Percentiles rank a stretch among this genome's conserved stretches.
Evolutionary conservation across 441 rosid species (phyloP).

Genomic region (Theobroma grandiflorum): DNA sequence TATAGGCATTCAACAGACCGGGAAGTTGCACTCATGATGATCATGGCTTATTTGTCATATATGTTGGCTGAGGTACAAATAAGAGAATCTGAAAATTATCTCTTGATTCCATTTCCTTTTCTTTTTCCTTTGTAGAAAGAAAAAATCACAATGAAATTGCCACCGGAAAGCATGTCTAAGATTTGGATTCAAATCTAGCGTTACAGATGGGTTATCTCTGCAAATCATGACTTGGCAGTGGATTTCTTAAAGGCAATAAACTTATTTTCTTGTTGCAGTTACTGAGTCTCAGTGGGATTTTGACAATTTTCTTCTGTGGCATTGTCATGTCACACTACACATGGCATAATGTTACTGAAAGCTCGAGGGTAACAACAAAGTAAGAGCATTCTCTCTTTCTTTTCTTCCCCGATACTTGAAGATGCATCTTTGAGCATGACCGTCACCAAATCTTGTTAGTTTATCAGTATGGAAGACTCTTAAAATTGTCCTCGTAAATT

Average conservation of each 20-base stretch:
- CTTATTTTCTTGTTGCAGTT: slow-evolving; percentile 48
- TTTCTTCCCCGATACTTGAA: background rate
- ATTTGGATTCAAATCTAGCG: background rate
- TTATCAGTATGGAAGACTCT: too few species aligned
- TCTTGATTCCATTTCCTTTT: background rate
- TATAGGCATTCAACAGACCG: slow-evolving; percentile 83
- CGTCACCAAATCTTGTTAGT: background rate
- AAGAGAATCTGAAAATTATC: background rate
- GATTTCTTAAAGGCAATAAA: background rate
- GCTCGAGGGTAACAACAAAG: slow-evolving; percentile 72
- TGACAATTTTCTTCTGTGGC: slow-evolving; percentile 74
- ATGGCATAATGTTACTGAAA: slow-evolving; percentile 75
- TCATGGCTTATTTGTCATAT: slow-evolving; percentile 78
- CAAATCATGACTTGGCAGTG: background rate
- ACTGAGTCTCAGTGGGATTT: slow-evolving; percentile 63
- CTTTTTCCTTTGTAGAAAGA: background rate
- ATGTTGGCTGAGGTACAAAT: slow-evolving; percentile 74
- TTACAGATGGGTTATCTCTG: background rate
- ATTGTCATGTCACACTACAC: slow-evolving; percentile 76
- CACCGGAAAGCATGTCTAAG: background rate
- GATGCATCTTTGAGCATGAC: background rate
- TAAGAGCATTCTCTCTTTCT: slow-evolving; percentile 29
- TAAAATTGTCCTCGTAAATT: too few species aligned
- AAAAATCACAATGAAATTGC: background rate
- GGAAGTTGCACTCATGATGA: slow-evolving; percentile 71